A percentile compares a stretch with the other conserved stretches of the same genome.
These are phyloP conservation scores for Umbelopsis sp. DNA, from an alignment of 192 early-diverging fungal species.

Conservation along the genomic window DNA sequence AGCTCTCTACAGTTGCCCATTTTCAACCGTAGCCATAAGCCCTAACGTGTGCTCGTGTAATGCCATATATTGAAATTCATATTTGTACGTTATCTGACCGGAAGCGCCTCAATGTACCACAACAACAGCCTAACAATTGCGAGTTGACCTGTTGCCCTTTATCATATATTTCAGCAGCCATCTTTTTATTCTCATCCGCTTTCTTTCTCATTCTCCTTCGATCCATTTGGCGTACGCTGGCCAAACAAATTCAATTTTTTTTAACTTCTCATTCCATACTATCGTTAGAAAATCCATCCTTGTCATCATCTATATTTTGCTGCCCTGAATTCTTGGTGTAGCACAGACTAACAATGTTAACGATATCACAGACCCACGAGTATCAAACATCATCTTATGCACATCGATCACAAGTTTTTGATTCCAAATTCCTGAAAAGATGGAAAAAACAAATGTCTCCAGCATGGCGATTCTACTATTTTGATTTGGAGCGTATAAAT, in stretches of 20 bases:
- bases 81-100: no score
- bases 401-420: background rate
- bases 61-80: background rate
- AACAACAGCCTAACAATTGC: no score
- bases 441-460: background rate
- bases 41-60: slow-evolving; percentile 16
- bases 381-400: no score
- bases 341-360: no score
- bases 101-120: no score
- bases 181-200: background rate
- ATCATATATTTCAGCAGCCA: background rate
- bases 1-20: no score
- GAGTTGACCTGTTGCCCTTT: background rate
- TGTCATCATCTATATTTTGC: background rate
- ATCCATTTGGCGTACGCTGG: background rate
- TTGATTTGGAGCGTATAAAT: slow-evolving; percentile 16
- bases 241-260: background rate
- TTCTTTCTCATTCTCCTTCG: background rate
- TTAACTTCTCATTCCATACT: background rate
- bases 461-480: slow-evolving; percentile 12
- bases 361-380: no score
- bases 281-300: background rate
- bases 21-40: no score
- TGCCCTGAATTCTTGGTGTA: background rate
- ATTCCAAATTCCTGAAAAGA: background rate